Base-by-base conservation (phyloP, 2,329 filamentous ascomycete species). In the Trichoderma harzianum region DNA sequence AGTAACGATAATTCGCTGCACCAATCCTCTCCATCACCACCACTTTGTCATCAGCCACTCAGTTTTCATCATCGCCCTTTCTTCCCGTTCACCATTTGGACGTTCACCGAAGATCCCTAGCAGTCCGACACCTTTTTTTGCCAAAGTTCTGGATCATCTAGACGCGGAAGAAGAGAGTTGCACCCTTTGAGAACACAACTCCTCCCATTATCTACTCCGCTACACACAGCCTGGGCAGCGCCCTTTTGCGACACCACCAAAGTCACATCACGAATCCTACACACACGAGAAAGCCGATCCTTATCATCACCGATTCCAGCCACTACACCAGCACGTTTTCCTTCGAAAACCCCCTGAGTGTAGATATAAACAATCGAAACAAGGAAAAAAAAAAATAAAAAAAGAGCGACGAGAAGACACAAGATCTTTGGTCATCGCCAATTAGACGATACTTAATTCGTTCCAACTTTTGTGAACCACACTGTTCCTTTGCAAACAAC, bases 321-420 rank as follows among this genome's bases (percentile, higher is more conserved):
- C 87, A 87, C 86, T 89, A 85, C 92, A 95, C 92, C 92, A 94
- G 91, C 93, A 93, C 91, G 92, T 94, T 95, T 95, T 94, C 91
- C 86, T 94, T 93, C 88, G 91, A 92, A 91, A 90, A 87, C 89
- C 88, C 88, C 86, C 88, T 90, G 93, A 77, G 93, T 95, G 92
- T 94, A 94, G 87, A 93, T 94, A 58, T 94, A 78, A 83, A 84
- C 83, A 83, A 81, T 47, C 57, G 39, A 62, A 84, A 82, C 81
- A 75, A 61, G 30, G 32, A 36, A 55, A 34, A 34, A 75, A 72
- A 72, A 72, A 76, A 74, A n/a, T n/a, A 73, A 78, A 75, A 79
- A 75, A 78, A 77, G 74, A 73, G 78, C 71, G 76, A n/a, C 76
- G 77, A 76, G 72, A 78, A 72, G 76, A 30, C 32, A 34, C 39